phyloP scores from a whole-genome alignment of 257 asterid genomes.

The Solanum tarijense region DNA sequence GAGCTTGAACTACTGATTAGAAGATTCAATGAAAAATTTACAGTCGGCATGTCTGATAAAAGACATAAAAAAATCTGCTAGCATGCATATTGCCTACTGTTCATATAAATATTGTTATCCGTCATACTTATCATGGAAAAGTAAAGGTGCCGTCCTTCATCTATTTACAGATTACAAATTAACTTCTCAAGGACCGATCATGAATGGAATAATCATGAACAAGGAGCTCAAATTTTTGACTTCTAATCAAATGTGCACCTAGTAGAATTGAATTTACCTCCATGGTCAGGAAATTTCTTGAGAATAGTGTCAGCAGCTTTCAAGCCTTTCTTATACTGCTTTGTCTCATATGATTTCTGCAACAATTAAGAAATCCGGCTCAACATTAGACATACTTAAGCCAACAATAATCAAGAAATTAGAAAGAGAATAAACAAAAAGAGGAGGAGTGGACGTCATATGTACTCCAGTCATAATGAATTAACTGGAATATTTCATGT shows the following conservation, averaged over 20 bases:
- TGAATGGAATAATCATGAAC: not conserved
- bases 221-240: not conserved
- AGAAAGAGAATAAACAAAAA: not conserved
- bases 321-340: constrained; percentile 94
- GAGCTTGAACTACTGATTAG: not conserved
- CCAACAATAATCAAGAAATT: not conserved
- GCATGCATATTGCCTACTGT: not conserved
- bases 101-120: not conserved
- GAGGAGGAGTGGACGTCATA: not conserved
- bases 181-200: not conserved
- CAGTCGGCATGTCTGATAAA: not conserved
- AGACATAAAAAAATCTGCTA: not conserved
- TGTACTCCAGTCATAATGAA: not conserved
- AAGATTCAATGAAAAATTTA: not conserved
- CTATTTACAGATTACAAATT: not conserved
- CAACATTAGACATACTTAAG: not conserved
- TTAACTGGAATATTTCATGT: not conserved
- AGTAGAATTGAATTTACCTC: constrained; percentile 52
- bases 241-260: not conserved
- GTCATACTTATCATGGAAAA: not conserved
- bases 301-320: constrained; percentile 95
- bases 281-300: constrained; percentile 98
- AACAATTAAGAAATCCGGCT: not conserved
- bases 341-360: constrained; percentile 96
- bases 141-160: not conserved